Conservation (phyloP, 345 rosid species). For the Xanthoceras sorbifolium region DNA sequence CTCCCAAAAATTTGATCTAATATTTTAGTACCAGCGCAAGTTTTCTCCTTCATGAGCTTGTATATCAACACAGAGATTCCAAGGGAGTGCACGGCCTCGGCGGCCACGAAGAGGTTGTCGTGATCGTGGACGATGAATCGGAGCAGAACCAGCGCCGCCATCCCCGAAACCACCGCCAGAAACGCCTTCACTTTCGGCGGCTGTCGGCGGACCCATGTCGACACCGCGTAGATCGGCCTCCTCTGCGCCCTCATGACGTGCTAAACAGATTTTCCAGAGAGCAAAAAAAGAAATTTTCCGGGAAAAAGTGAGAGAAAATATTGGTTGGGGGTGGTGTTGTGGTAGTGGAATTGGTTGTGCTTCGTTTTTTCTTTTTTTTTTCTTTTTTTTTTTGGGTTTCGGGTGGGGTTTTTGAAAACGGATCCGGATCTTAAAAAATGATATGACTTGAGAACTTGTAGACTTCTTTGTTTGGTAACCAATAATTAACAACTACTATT, state of each 20-base stretch:
- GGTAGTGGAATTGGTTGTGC: too few species aligned
- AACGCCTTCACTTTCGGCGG: constrained; percentile 98
- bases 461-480: not conserved
- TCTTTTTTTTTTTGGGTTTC: not conserved
- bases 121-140: constrained; percentile 95
- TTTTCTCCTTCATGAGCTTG: constrained; percentile 92
- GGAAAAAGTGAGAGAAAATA: constrained; percentile 12
- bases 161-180: constrained; percentile 87
- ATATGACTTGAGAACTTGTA: not conserved
- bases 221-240: constrained; percentile 71
- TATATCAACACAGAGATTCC: constrained; percentile 94
- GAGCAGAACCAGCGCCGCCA: constrained; percentile 84
- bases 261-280: too few species aligned
- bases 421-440: not conserved
- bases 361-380: too few species aligned
- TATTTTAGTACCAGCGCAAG: constrained; percentile 63
- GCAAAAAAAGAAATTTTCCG: not conserved
- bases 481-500: not conserved
- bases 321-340: too few species aligned
- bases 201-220: constrained; percentile 90
- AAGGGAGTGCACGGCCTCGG: constrained; percentile 95
- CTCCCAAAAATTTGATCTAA: not conserved
- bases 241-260: constrained; percentile 58
- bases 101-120: constrained; percentile 97
- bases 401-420: not conserved